Evolutionary conservation across 345 rosid species (phyloP).

Genomic region (Hibiscus syriacus): DNA sequence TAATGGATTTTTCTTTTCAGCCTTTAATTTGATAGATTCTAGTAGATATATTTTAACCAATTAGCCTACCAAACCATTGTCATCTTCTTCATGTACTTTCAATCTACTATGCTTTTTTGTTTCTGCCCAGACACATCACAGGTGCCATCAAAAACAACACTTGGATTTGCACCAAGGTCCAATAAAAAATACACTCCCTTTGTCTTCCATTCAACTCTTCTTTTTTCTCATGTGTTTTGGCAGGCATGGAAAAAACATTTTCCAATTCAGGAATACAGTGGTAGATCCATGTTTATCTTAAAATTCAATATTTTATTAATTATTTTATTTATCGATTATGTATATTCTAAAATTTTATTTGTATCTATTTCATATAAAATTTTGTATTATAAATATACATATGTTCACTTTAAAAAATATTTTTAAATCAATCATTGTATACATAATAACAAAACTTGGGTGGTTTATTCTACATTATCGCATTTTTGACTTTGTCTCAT

Average conservation of each 20-base stretch:
- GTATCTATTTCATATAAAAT: too few species aligned
- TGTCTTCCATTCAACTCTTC: not conserved
- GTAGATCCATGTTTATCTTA: too few species aligned
- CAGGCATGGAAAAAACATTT: not conserved
- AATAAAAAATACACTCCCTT: not conserved
- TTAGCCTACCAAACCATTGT: not conserved
- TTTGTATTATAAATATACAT: too few species aligned
- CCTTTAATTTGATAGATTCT: too few species aligned
- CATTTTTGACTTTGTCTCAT: slow-evolving; percentile 4
- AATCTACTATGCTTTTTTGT: not conserved
- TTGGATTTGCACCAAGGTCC: not conserved
- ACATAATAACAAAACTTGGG: not conserved
- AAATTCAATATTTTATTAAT: too few species aligned
- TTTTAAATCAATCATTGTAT: too few species aligned
- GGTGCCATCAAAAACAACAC: slow-evolving; percentile 4
- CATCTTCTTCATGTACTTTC: not conserved
- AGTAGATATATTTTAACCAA: too few species aligned
- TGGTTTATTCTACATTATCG: slow-evolving; percentile 3
- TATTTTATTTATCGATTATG: too few species aligned
- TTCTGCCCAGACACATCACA: not conserved
- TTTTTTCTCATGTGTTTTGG: not conserved
- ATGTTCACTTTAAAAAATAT: too few species aligned
- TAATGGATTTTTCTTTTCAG: too few species aligned
- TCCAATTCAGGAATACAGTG: not conserved
- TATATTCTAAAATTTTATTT: too few species aligned